Evolutionary conservation across 257 asterid species (phyloP).

Genomic region (Solanum clarkiae): DNA sequence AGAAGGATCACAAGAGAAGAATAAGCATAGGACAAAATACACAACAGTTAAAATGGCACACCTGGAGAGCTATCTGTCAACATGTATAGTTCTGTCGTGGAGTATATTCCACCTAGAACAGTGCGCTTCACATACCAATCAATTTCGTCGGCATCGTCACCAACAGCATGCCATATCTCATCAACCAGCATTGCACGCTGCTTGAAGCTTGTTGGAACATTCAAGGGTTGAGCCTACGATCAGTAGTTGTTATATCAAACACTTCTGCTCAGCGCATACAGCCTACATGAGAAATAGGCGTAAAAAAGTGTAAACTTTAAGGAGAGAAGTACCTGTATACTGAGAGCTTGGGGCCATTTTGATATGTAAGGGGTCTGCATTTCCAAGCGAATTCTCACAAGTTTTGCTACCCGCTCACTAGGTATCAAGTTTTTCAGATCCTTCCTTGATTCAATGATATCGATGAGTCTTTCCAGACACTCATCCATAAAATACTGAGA

Average conservation of each 20-base stretch:
- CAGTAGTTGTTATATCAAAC: not conserved
- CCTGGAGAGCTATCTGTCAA: constrained; percentile 89
- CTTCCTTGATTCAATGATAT: constrained; percentile 47
- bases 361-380: constrained; percentile 94
- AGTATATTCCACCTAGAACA: constrained; percentile 82
- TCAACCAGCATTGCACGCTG: constrained; percentile 90
- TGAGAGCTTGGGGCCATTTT: constrained; percentile 94
- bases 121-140: constrained; percentile 88
- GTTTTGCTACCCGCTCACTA: constrained; percentile 63
- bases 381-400: constrained; percentile 72
- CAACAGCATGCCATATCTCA: constrained; percentile 92
- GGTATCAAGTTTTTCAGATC: constrained; percentile 55
- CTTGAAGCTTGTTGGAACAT: constrained; percentile 73
- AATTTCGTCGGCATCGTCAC: constrained; percentile 51
- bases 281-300: not conserved
- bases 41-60: constrained; percentile 1
- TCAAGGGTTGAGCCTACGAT: constrained; percentile 67
- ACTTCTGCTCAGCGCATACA: not conserved
- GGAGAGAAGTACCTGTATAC: constrained; percentile 57
- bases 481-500: constrained; percentile 92
- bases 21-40: not conserved
- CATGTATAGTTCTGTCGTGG: constrained; percentile 81
- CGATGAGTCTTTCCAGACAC: constrained; percentile 71
- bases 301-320: not conserved
- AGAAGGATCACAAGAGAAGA: not conserved